phyloP scores from a whole-genome alignment of 179 eudicot genomes.

The Spergularia azorica region DNA sequence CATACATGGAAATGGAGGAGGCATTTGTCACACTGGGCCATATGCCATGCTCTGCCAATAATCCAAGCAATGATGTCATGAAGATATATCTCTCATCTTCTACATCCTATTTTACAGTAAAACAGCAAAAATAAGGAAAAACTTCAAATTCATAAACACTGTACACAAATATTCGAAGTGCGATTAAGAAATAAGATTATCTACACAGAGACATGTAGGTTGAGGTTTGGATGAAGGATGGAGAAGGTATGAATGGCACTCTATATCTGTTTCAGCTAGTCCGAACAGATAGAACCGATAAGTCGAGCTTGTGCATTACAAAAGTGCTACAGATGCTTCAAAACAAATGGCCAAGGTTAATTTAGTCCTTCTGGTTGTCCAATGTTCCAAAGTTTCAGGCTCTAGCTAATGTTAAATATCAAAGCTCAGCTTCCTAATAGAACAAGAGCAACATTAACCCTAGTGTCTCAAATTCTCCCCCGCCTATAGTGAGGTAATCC shows the following conservation, averaged over 20 bases:
- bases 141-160: slow-evolving; percentile 20
- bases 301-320: neutral
- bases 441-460: too few relatives aligned
- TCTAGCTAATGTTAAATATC: too few relatives aligned
- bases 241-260: neutral
- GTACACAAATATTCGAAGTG: neutral
- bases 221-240: neutral
- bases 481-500: too few relatives aligned
- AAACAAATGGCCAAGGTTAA: too few relatives aligned
- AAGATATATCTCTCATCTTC: slow-evolving; percentile 86
- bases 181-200: neutral
- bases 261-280: slow-evolving; percentile 3
- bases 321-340: neutral
- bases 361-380: too few relatives aligned
- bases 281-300: neutral
- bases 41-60: slow-evolving; percentile 77
- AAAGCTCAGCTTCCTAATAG: too few relatives aligned
- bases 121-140: neutral
- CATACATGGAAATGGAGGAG: slow-evolving; percentile 60
- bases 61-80: slow-evolving; percentile 66
- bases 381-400: too few relatives aligned
- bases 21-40: slow-evolving; percentile 80
- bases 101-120: slow-evolving; percentile 52
- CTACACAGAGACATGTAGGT: neutral
- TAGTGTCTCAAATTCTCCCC: too few relatives aligned